Evolutionary conservation across 495 filamentous ascomycete genomes (phyloP).

Genomic region (Penicillium atrosanguineum): DNA sequence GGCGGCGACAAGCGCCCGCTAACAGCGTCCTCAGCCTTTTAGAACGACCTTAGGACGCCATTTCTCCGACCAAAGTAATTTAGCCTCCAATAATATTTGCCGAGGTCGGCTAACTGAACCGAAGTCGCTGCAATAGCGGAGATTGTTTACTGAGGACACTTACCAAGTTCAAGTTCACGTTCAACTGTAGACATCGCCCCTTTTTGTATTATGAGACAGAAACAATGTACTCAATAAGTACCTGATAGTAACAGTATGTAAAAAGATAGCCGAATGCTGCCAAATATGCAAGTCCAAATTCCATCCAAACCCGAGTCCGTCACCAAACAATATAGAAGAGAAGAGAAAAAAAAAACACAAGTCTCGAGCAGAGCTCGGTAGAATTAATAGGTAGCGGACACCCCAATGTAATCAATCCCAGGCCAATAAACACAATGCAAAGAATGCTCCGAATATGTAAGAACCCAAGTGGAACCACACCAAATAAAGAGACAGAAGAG

Average conservation of each 20-base stretch:
- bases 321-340: slow-evolving; percentile 6
- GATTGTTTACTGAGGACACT: neutral
- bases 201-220: slow-evolving; percentile 7
- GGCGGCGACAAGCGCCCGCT: neutral
- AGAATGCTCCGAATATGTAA: slow-evolving; percentile 31
- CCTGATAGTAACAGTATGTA: slow-evolving; percentile 18
- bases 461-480: slow-evolving; percentile 21
- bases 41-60: neutral
- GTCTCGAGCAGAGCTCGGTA: slow-evolving; percentile 16
- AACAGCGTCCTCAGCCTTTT: neutral
- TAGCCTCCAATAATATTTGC: neutral
- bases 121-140: neutral
- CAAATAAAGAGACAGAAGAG: slow-evolving; percentile 17
- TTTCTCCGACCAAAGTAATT: neutral
- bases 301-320: slow-evolving; percentile 14
- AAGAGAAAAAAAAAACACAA: slow-evolving; percentile 5
- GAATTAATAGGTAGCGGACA: slow-evolving; percentile 28
- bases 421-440: slow-evolving; percentile 31
- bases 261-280: slow-evolving; percentile 22
- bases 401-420: slow-evolving; percentile 20
- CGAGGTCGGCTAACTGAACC: neutral
- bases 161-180: neutral
- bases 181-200: slow-evolving; percentile 1
- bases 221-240: slow-evolving; percentile 13
- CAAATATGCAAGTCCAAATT: slow-evolving; percentile 27